Evolutionary conservation across 768 basidiomycete species (phyloP), one percentile per base, ranked within the genome.

Genomic region (Trametes meyenii): DNA sequence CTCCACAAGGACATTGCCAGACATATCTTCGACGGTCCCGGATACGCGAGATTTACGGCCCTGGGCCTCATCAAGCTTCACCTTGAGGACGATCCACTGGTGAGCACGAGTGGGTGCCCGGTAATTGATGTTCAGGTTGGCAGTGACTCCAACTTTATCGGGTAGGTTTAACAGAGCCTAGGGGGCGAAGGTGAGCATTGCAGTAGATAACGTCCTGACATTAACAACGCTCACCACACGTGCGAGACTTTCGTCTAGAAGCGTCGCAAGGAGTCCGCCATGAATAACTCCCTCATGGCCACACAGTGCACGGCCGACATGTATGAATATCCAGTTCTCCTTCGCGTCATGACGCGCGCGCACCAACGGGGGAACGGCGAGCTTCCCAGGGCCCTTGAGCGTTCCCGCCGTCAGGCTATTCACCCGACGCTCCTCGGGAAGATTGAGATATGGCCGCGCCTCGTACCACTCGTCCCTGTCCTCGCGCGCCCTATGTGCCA

Each of bases 281-380:
- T 99, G 96, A 2, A 98, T 77, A 62, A 99, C 94, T 0, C 96
- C 96, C 74, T 96, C 94, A 64, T 96, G 90, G 3, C 92, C 96
- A 70, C 96, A 98, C 53, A 98, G 63, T 2, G 88, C 90, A 43
- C 90, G 76, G 1, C 96, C 96, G 2, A 97, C 78, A 68, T 98
- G 96, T 1, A 95, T 57, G 61, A 97, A 77, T 5, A 85, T 78
- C 26, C 86, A 70, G 11, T 84, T 83, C 74, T 94, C 92, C 12
- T 79, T 80, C 71, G 94, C 92, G 75, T 97, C 94, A 57, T 77
- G 79, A 67, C 79, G 84, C 17, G 84, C 84, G 21, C 95, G 83
- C 12, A 93, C 84, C 3, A 98, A 70, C 2, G 95, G 94, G 19
- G 81, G 79, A 58, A 96, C 71, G 0, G 94, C 92, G 2, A 99